Conservation (phyloP, 768 basidiomycete species). For the Asterophora parasitica region DNA sequence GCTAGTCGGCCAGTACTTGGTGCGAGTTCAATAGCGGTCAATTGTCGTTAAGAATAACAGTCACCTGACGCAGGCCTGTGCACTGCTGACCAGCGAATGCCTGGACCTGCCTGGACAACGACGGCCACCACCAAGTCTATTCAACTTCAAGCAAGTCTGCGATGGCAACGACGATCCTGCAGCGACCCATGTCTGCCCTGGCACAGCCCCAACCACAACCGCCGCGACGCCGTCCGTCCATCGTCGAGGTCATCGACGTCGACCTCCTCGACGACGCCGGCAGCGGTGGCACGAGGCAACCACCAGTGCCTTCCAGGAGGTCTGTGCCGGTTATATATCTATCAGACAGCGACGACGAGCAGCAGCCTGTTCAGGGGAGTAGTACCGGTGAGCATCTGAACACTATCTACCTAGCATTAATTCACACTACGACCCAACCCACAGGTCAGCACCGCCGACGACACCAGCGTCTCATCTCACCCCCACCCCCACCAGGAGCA, state of each 20-base stretch:
- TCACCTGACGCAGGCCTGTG: slow-evolving; percentile 1
- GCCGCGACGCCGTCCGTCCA: slow-evolving; percentile 19
- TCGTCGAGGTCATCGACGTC: slow-evolving; percentile 42
- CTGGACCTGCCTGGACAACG: slow-evolving; percentile 3
- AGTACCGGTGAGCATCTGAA: no score
- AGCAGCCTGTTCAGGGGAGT: slow-evolving; percentile 20
- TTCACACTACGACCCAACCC: no score
- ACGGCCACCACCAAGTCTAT: slow-evolving; percentile 20
- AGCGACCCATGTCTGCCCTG: slow-evolving; percentile 23
- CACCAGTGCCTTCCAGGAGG: slow-evolving; percentile 6
- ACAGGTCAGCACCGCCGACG: slow-evolving; percentile 4
- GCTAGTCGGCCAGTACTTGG: slow-evolving; percentile 89
- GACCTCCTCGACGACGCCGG: slow-evolving; percentile 29
- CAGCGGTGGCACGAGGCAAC: slow-evolving; percentile 11
- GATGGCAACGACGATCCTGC: slow-evolving; percentile 30
- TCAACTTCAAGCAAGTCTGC: slow-evolving; percentile 1
- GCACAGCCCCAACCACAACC: no score
- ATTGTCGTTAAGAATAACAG: no score
- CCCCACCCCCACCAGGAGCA: slow-evolving; percentile 40
- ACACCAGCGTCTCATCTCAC: slow-evolving; percentile 31
- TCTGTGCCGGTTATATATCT: slow-evolving; percentile 25
- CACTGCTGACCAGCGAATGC: slow-evolving; percentile 10
- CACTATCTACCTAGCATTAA: no score
- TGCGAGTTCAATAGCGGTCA: no score
- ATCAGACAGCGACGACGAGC: slow-evolving; percentile 37